Percentiles rank a stretch among this genome's conserved stretches.
These are phyloP conservation scores for Apium graveolens DNA, from an alignment of 129 eudicot genomes.

Conservation along the genomic window DNA sequence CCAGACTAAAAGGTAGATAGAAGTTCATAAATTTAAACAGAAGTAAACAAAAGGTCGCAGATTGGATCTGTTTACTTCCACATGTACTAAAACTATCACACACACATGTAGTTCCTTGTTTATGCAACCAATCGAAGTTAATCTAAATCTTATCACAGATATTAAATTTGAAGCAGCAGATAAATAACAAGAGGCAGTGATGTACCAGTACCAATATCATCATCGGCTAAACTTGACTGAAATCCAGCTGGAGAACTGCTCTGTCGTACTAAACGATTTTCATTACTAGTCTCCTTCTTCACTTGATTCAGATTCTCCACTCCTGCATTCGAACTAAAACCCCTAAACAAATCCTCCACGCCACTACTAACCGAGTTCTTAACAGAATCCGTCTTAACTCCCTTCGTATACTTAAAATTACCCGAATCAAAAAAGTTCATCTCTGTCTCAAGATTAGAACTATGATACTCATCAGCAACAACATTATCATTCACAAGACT, in stretches of 20 bases:
- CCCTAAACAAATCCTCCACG: conserved; percentile 15
- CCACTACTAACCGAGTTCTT: conserved; percentile 13
- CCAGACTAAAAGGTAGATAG: background rate
- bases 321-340: background rate
- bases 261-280: conserved; percentile 46
- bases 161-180: background rate
- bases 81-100: background rate
- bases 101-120: background rate
- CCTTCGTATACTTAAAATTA: conserved; percentile 6
- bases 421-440: conserved; percentile 8
- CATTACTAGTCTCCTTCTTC: conserved; percentile 7
- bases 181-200: background rate
- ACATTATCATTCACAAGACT: background rate
- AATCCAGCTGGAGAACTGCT: conserved; percentile 87
- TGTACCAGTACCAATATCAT: conserved; percentile 34
- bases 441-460: background rate
- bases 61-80: background rate
- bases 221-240: conserved; percentile 33
- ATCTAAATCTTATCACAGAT: background rate
- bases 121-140: background rate
- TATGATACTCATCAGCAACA: background rate
- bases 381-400: conserved; percentile 17
- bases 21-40: background rate
- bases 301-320: conserved; percentile 18
- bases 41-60: background rate